Evolutionary conservation across 352 stramenopile species (phyloP).

Genomic region (Albugo laibachii): DNA sequence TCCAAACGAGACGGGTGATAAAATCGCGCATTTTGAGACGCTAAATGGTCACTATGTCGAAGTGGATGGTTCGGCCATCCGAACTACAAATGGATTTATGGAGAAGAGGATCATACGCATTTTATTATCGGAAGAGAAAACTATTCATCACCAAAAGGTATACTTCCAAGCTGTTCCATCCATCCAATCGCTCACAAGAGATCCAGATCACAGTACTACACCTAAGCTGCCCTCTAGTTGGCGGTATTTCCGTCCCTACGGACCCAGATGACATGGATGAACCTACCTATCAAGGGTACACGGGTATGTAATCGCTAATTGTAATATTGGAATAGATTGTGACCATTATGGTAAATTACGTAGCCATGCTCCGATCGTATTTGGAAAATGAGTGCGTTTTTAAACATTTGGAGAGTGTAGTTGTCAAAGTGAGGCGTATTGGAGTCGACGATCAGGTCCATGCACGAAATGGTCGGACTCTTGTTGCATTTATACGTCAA

Average conservation of each 20-base stretch:
- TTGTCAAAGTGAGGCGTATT: slow-evolving; percentile 35
- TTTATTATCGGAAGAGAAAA: slow-evolving; percentile 37
- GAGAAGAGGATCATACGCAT: slow-evolving; percentile 42
- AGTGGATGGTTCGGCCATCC: slow-evolving; percentile 33
- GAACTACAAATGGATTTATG: slow-evolving; percentile 24
- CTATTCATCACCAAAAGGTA: slow-evolving; percentile 22
- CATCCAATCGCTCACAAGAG: neutral
- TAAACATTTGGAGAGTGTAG: slow-evolving; percentile 35
- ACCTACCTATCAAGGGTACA: slow-evolving; percentile 47
- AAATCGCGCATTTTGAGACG: slow-evolving; percentile 18
- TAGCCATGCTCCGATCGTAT: slow-evolving; percentile 49
- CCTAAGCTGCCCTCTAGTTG: slow-evolving; percentile 41
- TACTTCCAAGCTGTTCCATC: neutral
- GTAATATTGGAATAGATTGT: neutral
- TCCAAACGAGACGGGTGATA: slow-evolving; percentile 14
- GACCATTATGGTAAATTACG: neutral
- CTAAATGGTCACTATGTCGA: slow-evolving; percentile 37
- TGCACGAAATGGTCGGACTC: slow-evolving; percentile 19
- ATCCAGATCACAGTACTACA: slow-evolving; percentile 33
- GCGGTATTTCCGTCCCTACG: slow-evolving; percentile 37
- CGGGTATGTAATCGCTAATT: slow-evolving; percentile 1
- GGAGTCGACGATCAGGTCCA: slow-evolving; percentile 24
- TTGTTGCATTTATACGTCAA: slow-evolving; percentile 21
- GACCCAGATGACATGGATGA: slow-evolving; percentile 57
- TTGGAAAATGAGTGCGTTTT: slow-evolving; percentile 61